Percentiles rank a stretch among this genome's conserved stretches.
Evolutionary conservation across 2,329 filamentous ascomycete genomes (phyloP).

Genomic region (Stemphylium beticola): DNA sequence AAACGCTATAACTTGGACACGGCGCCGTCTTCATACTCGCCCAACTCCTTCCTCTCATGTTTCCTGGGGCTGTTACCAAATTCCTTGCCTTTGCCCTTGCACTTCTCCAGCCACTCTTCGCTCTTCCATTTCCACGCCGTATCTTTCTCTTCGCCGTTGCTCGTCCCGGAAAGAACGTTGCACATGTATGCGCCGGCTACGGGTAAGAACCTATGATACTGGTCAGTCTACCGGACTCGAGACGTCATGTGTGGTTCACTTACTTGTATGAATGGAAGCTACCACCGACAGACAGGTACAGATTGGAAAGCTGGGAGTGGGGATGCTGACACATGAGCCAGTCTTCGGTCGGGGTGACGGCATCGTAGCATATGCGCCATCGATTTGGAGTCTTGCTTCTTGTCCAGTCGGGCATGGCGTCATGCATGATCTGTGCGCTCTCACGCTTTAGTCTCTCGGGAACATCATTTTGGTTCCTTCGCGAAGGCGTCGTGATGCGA

Average conservation of each 20-base stretch:
- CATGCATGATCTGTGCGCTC: conserved; percentile 37
- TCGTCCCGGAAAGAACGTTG: conserved; percentile 47
- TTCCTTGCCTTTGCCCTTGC: conserved; percentile 24
- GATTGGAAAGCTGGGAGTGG: conserved; percentile 55
- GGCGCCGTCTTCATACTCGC: conserved; percentile 15
- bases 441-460: conserved; percentile 53
- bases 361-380: conserved; percentile 64
- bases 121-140: conserved; percentile 45
- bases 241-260: neutral
- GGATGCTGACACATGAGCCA: conserved; percentile 64
- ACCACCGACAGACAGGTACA: conserved; percentile 67
- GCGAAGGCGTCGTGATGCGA: conserved; percentile 60
- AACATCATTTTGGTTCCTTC: conserved; percentile 52
- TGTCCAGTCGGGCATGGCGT: conserved; percentile 43
- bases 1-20: conserved; percentile 6
- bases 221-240: neutral
- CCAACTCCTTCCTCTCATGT: conserved; percentile 16
- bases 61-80: conserved; percentile 24
- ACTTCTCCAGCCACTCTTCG: conserved; percentile 19
- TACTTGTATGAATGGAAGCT: conserved; percentile 68
- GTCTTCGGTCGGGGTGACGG: conserved; percentile 67
- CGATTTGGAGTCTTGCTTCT: conserved; percentile 45
- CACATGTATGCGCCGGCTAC: conserved; percentile 66
- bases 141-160: conserved; percentile 48
- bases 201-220: conserved; percentile 58